Evolutionary conservation across 768 basidiomycete species (phyloP), one percentile per base, ranked within the genome.

Genomic region (Neoboletus subvelutipes): DNA sequence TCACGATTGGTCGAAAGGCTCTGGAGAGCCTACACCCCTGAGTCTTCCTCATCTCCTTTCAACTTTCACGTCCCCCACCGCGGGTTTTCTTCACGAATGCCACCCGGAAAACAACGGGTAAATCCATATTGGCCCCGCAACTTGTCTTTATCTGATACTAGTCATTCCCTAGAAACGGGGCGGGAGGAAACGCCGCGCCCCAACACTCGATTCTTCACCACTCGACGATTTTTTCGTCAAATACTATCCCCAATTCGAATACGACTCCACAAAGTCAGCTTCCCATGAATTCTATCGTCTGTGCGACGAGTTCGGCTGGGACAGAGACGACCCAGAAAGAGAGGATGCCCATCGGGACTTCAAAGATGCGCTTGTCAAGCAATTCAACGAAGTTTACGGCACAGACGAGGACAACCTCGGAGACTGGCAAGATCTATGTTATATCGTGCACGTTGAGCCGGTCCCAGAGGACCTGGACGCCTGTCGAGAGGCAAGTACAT

Each of bases 211-310:
- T 1, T 0, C 22, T 0, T 50, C 34, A 1, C 58, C 61, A 0
- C 62, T 64, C 7, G 24, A 40, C 1, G 45, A 5, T 0, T 63
- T 64, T 1, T 63, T 63, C 8, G 41, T 20, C 1, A n/a, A 24
- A 0, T 60, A 51, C 26, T 37, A 9, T 17, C 58, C 63, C 0
- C 2, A 2, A 1, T 64, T 57, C 29, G 18, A 64, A 1, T 57
- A 64, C 11, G 29, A 64, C 5, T 1, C 54, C 18, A 56, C 55
- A 0, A 6, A 29, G 20, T 64, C 63, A 0, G 63, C 63, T 1
- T 56, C 62, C 11, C 42, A 28, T 24, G 62, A 64, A 9, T 64
- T 64, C 3, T 64, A 64, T 33, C 63, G 63, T 20, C 46, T 64
- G 0, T 65, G 64, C 36, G 20, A 67, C 36, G 15, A 57, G 8